A percentile compares a stretch with the other conserved stretches of the same genome.
Evolutionary conservation across 352 stramenopile genomes (phyloP).

Genomic region (Globisporangium paddicum): DNA sequence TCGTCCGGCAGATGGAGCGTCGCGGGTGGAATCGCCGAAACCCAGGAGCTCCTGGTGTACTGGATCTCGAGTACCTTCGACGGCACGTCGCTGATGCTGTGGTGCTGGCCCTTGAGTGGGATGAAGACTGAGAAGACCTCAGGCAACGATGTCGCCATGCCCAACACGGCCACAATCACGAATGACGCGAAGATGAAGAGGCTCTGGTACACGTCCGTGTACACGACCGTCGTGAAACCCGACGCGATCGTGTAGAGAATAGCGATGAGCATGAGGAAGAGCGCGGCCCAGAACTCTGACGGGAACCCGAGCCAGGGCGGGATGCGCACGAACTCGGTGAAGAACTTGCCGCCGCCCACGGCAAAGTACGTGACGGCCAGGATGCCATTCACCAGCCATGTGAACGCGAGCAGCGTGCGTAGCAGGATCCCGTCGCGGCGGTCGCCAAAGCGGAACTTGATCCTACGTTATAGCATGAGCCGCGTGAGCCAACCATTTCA

Average conservation of each 20-base stretch:
- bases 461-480: constrained; percentile 27
- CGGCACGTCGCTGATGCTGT: constrained; percentile 8
- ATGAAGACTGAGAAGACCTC: constrained; percentile 58
- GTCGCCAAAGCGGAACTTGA: constrained; percentile 75
- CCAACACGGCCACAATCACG: constrained; percentile 52
- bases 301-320: constrained; percentile 51
- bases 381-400: constrained; percentile 57
- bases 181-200: constrained; percentile 81
- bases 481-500: not conserved
- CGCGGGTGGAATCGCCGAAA: constrained; percentile 31
- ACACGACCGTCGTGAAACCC: constrained; percentile 71
- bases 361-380: constrained; percentile 76
- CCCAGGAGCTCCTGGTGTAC: constrained; percentile 45
- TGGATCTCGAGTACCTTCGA: constrained; percentile 40
- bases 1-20: constrained; percentile 33
- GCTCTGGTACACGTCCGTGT: constrained; percentile 82
- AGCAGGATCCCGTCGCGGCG: constrained; percentile 46
- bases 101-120: constrained; percentile 28
- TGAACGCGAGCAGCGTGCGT: constrained; percentile 64
- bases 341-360: constrained; percentile 72
- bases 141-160: constrained; percentile 50
- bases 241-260: constrained; percentile 71
- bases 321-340: constrained; percentile 67
- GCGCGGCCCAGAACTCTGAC: constrained; percentile 67
- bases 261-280: constrained; percentile 57